These are phyloP conservation scores for Malassezia sp. DNA, from an alignment of 1,284 basidiomycete species.

Conservation along the genomic window DNA sequence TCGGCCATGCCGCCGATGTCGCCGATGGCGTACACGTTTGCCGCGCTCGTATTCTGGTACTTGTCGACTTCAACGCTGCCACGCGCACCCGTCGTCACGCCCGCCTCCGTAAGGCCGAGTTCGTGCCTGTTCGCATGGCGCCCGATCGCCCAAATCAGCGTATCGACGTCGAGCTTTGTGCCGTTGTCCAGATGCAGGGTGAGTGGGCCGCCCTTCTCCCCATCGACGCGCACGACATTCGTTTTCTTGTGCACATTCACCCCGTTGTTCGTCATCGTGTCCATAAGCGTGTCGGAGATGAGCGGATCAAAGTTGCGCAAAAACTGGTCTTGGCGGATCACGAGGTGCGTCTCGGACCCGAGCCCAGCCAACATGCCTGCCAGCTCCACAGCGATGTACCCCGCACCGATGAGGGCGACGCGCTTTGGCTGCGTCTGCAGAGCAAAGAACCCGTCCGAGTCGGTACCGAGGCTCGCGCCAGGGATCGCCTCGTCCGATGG, in stretches of 20 bases:
- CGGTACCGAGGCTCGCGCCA: conserved; percentile 76
- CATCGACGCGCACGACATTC: conserved; percentile 65
- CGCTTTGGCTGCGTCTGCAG: conserved; percentile 79
- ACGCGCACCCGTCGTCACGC: conserved; percentile 63
- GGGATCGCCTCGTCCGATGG: conserved; percentile 73
- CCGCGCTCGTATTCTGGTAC: conserved; percentile 63
- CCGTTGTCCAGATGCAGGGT: conserved; percentile 51
- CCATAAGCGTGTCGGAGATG: conserved; percentile 72
- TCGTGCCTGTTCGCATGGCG: conserved; percentile 67
- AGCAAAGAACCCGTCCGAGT: conserved; percentile 93
- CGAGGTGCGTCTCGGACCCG: conserved; percentile 67
- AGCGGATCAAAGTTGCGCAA: conserved; percentile 84
- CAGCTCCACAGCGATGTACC: conserved; percentile 86
- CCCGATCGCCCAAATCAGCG: conserved; percentile 87
- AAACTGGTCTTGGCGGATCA: conserved; percentile 80
- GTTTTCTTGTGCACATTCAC: conserved; percentile 71
- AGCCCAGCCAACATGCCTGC: conserved; percentile 44
- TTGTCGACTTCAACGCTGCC: conserved; percentile 81
- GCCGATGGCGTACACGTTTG: conserved; percentile 69
- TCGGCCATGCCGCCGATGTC: conserved; percentile 84
- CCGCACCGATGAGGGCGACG: conserved; percentile 86
- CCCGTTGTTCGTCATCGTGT: conserved; percentile 88
- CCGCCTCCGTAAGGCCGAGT: conserved; percentile 66
- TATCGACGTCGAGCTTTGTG: conserved; percentile 71
- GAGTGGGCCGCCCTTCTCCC: conserved; percentile 41